Evolutionary conservation across 768 basidiomycete genomes (phyloP).

Genomic region (Mycena haematopus): DNA sequence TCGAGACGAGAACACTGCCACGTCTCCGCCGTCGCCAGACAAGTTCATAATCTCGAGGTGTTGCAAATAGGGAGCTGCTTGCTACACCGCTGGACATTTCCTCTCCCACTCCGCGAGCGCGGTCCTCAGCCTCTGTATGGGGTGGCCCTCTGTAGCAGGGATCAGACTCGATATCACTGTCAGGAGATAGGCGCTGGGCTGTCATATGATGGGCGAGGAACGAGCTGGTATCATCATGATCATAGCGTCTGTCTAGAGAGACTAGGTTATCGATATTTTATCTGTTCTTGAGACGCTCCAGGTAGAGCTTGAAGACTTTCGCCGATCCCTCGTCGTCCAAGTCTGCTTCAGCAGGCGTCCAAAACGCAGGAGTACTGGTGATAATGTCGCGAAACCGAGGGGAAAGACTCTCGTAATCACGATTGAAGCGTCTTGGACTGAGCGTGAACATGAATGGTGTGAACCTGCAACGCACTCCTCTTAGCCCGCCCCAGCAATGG

Average conservation of each 20-base stretch:
- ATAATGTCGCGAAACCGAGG: background rate
- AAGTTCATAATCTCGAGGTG: background rate
- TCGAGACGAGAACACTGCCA: background rate
- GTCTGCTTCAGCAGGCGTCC: background rate
- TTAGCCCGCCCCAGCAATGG: too few species aligned
- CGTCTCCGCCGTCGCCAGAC: background rate
- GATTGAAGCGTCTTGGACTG: background rate
- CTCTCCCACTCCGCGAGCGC: background rate
- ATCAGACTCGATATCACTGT: background rate
- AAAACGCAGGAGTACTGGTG: background rate
- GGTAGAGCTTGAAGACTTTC: background rate
- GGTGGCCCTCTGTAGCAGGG: background rate
- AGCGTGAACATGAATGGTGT: too few species aligned
- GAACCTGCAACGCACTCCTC: too few species aligned
- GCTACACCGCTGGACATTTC: background rate
- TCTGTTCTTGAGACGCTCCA: background rate
- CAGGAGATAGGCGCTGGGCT: background rate
- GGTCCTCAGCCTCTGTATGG: background rate
- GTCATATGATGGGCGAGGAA: too few species aligned
- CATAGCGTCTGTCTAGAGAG: too few species aligned
- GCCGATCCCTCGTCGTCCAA: background rate
- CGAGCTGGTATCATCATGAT: too few species aligned
- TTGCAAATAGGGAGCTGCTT: background rate
- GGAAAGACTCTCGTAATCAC: background rate
- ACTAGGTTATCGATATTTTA: background rate